Evolutionary conservation across 768 basidiomycete genomes (phyloP).

Genomic region (Pulveroboletus sp.): DNA sequence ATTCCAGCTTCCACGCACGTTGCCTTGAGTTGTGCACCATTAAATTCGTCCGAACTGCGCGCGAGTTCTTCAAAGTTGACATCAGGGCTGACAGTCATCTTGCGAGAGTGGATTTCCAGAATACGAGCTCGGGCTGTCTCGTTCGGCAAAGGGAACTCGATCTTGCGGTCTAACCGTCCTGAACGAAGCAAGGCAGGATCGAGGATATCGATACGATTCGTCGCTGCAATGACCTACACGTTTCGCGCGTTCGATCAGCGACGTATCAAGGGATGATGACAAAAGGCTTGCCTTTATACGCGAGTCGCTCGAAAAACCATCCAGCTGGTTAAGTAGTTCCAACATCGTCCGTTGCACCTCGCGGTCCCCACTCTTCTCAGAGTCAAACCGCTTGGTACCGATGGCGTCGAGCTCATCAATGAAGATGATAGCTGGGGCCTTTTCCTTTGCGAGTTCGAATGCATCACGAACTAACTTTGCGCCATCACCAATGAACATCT

Average conservation of each 20-base stretch:
- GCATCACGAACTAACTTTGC: constrained; percentile 98
- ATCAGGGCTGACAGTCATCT: constrained; percentile 84
- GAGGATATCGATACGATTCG: constrained; percentile 97
- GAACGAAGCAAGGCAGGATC: constrained; percentile 98
- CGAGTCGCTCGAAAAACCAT: constrained; percentile 96
- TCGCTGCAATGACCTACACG: constrained; percentile 91
- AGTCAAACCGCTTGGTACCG: constrained; percentile 97
- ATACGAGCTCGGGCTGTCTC: constrained; percentile 96
- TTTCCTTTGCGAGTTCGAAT: constrained; percentile 97
- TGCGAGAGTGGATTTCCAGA: constrained; percentile 94
- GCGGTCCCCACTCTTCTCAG: constrained; percentile 97
- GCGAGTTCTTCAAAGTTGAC: constrained; percentile 98
- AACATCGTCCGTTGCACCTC: constrained; percentile 99
- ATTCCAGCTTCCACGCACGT: constrained; percentile 99
- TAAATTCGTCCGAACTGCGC: constrained; percentile 96
- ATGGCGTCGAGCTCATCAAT: constrained; percentile 99
- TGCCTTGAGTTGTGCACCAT: constrained; percentile 95
- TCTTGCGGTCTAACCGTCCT: constrained; percentile 96
- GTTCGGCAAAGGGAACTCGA: constrained; percentile 96
- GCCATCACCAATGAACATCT: constrained; percentile 99
- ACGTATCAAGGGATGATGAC: background rate
- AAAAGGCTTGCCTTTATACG: constrained; percentile 78
- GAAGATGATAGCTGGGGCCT: constrained; percentile 98
- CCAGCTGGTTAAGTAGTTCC: constrained; percentile 95
- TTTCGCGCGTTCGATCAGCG: constrained; percentile 5